Evolutionary conservation across 768 basidiomycete genomes (phyloP).

Genomic region (Tulasnella sp.): DNA sequence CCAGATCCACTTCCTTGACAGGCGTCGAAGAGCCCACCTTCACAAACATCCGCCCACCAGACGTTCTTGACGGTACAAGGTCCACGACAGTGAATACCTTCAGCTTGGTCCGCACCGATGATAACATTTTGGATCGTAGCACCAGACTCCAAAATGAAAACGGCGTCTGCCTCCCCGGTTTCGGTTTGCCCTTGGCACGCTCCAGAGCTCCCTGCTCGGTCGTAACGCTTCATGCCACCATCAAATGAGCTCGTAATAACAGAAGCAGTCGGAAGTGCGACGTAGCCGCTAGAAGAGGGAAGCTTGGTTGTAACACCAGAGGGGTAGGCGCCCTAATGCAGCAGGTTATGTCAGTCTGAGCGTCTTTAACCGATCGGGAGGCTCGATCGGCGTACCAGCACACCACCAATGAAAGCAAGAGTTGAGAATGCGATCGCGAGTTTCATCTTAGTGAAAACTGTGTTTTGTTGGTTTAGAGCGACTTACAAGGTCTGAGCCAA

Average conservation of each 20-base stretch:
- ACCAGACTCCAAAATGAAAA: background rate
- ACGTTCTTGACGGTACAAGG: background rate
- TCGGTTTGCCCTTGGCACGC: background rate
- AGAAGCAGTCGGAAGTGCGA: background rate
- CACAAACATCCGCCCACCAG: background rate
- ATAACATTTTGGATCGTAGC: background rate
- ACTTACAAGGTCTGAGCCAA: too few relatives aligned
- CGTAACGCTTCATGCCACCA: background rate
- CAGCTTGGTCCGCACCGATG: background rate
- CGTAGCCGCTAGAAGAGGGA: background rate
- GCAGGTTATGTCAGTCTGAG: background rate
- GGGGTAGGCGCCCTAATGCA: background rate
- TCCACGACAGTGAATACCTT: background rate
- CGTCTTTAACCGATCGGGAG: background rate
- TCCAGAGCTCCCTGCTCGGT: background rate
- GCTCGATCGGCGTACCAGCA: background rate
- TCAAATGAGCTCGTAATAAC: background rate
- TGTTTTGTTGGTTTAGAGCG: too few relatives aligned
- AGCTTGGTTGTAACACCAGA: constrained; percentile 13
- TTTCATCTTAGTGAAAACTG: too few relatives aligned
- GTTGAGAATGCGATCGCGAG: too few relatives aligned
- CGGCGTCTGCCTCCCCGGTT: background rate
- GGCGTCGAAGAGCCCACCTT: background rate
- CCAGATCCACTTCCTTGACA: background rate
- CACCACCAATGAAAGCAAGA: too few relatives aligned